Base-by-base conservation (phyloP, 1,139 yeast genomes). In the Torulaspora pretoriensis region DNA sequence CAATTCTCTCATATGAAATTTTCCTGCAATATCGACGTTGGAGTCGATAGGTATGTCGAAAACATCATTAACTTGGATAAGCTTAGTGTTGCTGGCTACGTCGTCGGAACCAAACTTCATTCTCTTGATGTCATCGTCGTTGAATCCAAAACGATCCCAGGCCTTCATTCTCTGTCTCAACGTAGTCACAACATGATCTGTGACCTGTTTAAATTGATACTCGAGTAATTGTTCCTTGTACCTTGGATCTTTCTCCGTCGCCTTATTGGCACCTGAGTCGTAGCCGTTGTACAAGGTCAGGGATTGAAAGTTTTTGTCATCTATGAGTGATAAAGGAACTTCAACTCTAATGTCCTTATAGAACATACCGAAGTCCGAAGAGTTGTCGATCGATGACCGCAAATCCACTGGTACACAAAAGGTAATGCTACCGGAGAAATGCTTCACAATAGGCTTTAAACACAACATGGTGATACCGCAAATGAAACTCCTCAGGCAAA, bases 121-220 rank as follows among this genome's bases (percentile, higher is more conserved):
- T 40, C 58, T 49, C 43, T 55, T 57, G 14, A 61, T 52, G 35
- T 59, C 64, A 33, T 57, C 57, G 37, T 60, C 64, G 35, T 54
- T 55, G 38, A 55, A 57, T 0, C 56, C 56, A 27, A 38, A 39
- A 31, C 46, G 51, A 32, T 53, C 51, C 57, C 60, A 58, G 2
- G 55, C 52, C 12, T 38, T 48, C 37, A 52, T 35, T 35, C 59
- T 54, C 14, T 49, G 47, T 19, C 45, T 36, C 8, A 60, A 33
- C 1, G 33, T 31, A 2, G 43, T 34, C 19, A 50, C 52, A 13
- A 60, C 52, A 33, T 50, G 51, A 4, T 44, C 43, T 4, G 61
- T 51, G 8, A 59, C 40, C 14, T 51, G 48, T n/a, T 56, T 54
- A 39, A 60, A 57, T 34, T 60, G 63, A 24, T 46, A 47, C 28